Evolutionary conservation across 1,284 basidiomycete genomes (phyloP), one percentile per base, ranked within the genome.

Genomic region (Thecaphora thlaspeos): DNA sequence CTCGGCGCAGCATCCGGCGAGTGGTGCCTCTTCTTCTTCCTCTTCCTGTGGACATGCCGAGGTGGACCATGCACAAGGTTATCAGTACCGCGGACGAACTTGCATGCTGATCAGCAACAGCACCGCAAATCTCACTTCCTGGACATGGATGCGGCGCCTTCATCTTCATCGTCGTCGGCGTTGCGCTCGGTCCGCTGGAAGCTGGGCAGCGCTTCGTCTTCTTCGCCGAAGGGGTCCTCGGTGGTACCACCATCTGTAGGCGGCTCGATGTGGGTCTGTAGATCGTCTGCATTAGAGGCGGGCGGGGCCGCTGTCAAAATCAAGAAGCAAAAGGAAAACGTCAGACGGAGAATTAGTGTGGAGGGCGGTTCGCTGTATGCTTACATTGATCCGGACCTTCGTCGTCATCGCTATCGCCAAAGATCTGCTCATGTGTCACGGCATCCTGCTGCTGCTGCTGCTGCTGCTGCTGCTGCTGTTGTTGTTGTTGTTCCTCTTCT

Each of bases 21-120:
- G 42, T 51, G 55, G 22, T 59, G 49, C 18, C 63, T 59, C 47
- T 66, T 66, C 52, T 62, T 66, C 48, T 66, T 66, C 59, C 62
- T 66, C 48, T 59, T 66, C 17, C 62, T 45, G 17, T 57, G 26
- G 19, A 11, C n/a, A n/a, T n/a, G n/a, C n/a, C n/a, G n/a, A n/a
- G n/a, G n/a, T n/a, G n/a, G n/a, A n/a, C n/a, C n/a, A n/a, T n/a
- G n/a, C n/a, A n/a, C 7, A 26, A 41, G n/a, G 10, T 5, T 23
- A 11, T 11, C 21, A 41, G n/a, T 7, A n/a, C 8, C 17, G 37
- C 7, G 37, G 7, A 21, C 7, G 37, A 39, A 9, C 9, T 39
- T 7, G 19, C n/a, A n/a, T 21, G 17, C n/a, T n/a, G n/a, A n/a
- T n/a, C n/a, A n/a, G n/a, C n/a, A n/a, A n/a, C n/a, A n/a, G n/a